These are phyloP conservation scores for Hericium rajendrae DNA, from an alignment of 768 basidiomycete genomes.

Conservation along the genomic window DNA sequence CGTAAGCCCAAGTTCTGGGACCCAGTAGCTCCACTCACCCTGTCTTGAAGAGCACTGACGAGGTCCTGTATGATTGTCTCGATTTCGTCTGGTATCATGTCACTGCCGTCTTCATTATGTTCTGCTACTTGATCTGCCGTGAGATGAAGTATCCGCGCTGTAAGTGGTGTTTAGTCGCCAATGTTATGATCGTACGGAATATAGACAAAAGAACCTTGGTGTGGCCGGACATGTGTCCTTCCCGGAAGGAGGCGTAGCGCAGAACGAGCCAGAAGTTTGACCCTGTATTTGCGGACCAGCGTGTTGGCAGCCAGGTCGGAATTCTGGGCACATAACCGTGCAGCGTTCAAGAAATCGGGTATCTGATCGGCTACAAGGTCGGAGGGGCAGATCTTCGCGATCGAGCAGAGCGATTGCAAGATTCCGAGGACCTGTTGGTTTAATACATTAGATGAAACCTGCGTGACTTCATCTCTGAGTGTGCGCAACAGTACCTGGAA, in stretches of 20 bases:
- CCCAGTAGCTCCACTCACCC: slow-evolving; percentile 37
- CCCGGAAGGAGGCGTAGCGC: slow-evolving; percentile 55
- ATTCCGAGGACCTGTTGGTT: slow-evolving; percentile 52
- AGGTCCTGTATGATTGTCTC: slow-evolving; percentile 68
- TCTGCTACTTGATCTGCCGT: neutral
- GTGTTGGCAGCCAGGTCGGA: slow-evolving; percentile 43
- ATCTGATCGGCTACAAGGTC: slow-evolving; percentile 39
- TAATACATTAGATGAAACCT: neutral
- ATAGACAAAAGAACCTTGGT: slow-evolving; percentile 29
- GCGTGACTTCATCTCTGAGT: neutral
- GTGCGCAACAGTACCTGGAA: slow-evolving; percentile 7
- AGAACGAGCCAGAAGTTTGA: slow-evolving; percentile 60
- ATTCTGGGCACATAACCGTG: slow-evolving; percentile 31
- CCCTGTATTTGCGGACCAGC: slow-evolving; percentile 54
- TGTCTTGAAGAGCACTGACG: slow-evolving; percentile 70
- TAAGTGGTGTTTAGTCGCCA: neutral
- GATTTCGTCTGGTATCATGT: slow-evolving; percentile 57
- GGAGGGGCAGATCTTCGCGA: slow-evolving; percentile 52
- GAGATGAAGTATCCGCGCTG: neutral
- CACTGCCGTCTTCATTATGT: neutral
- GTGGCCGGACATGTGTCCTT: slow-evolving; percentile 24
- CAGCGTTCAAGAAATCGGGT: slow-evolving; percentile 36
- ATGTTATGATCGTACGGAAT: neutral
- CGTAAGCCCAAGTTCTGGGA: neutral
- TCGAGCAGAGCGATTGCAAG: slow-evolving; percentile 61